Conservation (phyloP, 129 eudicot genomes). For the Tagetes patula region DNA sequence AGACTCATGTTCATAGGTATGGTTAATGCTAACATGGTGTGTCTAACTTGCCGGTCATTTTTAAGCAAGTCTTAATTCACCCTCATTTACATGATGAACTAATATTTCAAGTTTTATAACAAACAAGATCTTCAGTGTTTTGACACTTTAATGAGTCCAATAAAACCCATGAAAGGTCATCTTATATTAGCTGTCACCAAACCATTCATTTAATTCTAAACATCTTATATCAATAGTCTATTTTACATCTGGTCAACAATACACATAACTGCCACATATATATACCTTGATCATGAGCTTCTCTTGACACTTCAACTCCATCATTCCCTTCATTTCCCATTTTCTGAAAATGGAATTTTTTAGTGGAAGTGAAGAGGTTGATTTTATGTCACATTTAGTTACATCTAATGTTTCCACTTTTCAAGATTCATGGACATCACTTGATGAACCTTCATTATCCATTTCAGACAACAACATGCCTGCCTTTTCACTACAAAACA, state of each 20-base stretch:
- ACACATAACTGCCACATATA: neutral
- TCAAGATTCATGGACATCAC: constrained; percentile 12
- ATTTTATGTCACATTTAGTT: constrained; percentile 66
- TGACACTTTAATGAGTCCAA: neutral
- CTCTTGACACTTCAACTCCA: constrained; percentile 14
- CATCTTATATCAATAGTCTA: neutral
- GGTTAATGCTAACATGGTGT: too few species aligned
- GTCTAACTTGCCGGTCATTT: too few species aligned
- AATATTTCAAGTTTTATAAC: too few species aligned
- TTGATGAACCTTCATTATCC: neutral
- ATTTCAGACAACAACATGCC: constrained; percentile 22
- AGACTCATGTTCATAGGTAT: too few species aligned
- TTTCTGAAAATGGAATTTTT: constrained; percentile 50
- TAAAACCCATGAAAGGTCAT: constrained; percentile 20
- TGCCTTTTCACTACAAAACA: constrained; percentile 28
- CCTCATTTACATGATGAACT: neutral
- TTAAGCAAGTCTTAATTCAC: too few species aligned
- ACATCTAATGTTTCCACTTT: constrained; percentile 7
- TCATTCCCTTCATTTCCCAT: neutral
- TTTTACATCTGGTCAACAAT: neutral
- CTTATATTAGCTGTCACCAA: constrained; percentile 24
- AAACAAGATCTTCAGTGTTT: too few species aligned
- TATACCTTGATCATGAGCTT: constrained; percentile 9
- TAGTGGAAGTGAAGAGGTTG: constrained; percentile 53
- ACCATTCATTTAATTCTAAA: neutral